Base-by-base conservation (phyloP, 192 early-diverging fungal species). In the Gryganskiella cystojenkinii region DNA sequence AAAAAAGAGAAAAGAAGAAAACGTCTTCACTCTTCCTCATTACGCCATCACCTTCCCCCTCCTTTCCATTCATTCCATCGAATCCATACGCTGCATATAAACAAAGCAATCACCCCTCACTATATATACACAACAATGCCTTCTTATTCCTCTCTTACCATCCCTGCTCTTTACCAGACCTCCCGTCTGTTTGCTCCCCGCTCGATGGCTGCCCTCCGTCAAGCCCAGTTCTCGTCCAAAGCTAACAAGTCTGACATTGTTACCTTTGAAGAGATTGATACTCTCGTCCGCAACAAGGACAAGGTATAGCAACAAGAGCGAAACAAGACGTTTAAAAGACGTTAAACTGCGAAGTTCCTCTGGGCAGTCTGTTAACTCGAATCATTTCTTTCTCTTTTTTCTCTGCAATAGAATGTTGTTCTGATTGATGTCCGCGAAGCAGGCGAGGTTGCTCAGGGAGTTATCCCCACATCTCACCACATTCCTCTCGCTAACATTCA, bases 391-490 rank as follows among this genome's bases (percentile, higher is more conserved):
- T n/a, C n/a, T n/a, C n/a, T n/a, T n/a, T n/a, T n/a, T n/a, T n/a
- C n/a, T n/a, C n/a, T n/a, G n/a, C n/a, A n/a, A n/a, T 69, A 83
- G 81, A 71, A 75, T 8, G 89, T 85, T 49, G 59, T 73, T 31
- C 73, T 92, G 44, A 88, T 92, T 49, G 91, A 92, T 71, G 91
- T 92, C 45, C 88, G 91, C 54, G 91, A 91, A 58, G 73, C 83
- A 9, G 69, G 82, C 25, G 91, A 92, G 76, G 79, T 89, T 14
- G 81, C 79, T 20, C 70, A 86, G 53, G 91, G 91, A 31, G 61
- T 54, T 46, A 90, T 92, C 57, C 91, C 91, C 27, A 91, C 90
- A 1, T 88, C 89, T 0, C 79, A 83, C 51, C 89, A 90, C 64
- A 84, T 92, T 24, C 91, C 91, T 19, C 78, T 91, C 59, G 90